Evolutionary conservation across 129 eudicot genomes (phyloP).

Genomic region (Arctium lappa): DNA sequence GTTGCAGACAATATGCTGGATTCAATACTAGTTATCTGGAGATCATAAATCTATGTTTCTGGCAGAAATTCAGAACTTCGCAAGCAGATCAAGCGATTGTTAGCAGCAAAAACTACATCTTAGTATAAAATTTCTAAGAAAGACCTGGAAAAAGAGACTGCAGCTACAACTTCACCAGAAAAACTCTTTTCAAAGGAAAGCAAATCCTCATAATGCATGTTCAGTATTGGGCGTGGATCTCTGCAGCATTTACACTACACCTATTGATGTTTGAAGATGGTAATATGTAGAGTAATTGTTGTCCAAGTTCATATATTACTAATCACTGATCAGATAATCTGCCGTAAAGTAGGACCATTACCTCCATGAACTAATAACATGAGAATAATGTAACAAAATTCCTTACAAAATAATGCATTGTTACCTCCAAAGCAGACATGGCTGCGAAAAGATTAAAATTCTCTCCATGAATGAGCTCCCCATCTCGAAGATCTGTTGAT

Average conservation of each 20-base stretch:
- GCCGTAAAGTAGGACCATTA: neutral
- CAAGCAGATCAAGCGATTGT: neutral
- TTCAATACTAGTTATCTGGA: neutral
- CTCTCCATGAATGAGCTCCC: conserved; percentile 84
- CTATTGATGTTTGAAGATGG: neutral
- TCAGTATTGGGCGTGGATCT: neutral
- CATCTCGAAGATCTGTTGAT: conserved; percentile 74
- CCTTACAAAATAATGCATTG: neutral
- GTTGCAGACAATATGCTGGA: neutral
- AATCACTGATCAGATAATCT: neutral
- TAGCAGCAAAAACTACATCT: neutral
- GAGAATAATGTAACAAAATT: neutral
- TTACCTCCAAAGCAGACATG: conserved; percentile 99
- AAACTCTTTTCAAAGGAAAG: neutral
- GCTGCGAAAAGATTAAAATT: conserved; percentile 95
- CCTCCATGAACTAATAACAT: neutral
- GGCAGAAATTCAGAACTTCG: neutral
- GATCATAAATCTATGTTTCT: neutral
- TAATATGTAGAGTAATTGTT: neutral
- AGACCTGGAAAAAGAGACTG: neutral
- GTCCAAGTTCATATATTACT: neutral
- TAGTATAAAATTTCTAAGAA: neutral
- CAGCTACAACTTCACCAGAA: neutral
- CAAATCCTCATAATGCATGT: neutral
- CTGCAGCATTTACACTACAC: neutral